phyloP scores from a whole-genome alignment of 139 green algal species.

The Tetraselmis striata region DNA sequence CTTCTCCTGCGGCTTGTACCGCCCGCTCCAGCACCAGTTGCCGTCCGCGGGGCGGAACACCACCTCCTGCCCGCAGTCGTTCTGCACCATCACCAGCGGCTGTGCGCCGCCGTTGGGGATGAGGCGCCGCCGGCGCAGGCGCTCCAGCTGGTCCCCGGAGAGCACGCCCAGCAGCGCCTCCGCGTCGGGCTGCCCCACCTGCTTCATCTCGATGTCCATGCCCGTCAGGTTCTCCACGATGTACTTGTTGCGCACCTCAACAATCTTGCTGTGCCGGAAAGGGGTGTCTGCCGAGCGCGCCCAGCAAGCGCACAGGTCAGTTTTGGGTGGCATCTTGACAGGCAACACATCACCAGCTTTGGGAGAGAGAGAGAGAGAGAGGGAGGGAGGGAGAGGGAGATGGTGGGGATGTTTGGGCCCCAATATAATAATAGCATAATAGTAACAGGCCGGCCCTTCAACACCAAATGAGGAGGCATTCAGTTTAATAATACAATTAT shows the following conservation, averaged over 20 bases:
- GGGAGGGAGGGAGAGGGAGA: no score
- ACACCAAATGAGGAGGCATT: no score
- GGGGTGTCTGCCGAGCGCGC: conserved; percentile 41
- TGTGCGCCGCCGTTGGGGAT: background rate
- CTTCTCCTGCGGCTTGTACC: conserved; percentile 53
- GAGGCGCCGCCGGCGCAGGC: background rate
- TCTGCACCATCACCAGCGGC: background rate
- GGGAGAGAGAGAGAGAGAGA: no score
- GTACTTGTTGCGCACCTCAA: conserved; percentile 53
- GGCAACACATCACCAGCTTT: no score
- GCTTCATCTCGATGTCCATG: conserved; percentile 71
- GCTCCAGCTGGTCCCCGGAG: background rate
- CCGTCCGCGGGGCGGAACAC: conserved; percentile 47
- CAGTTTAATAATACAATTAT: no score
- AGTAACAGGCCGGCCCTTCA: no score
- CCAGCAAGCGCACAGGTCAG: no score
- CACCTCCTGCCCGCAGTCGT: conserved; percentile 29
- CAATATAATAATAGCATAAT: no score
- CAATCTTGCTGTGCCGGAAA: conserved; percentile 59
- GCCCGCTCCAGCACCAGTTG: conserved; percentile 54
- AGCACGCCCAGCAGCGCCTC: conserved; percentile 24
- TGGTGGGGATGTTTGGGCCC: no score
- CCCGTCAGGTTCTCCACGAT: conserved; percentile 79
- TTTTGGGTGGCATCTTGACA: no score
- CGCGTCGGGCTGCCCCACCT: conserved; percentile 57